A percentile compares a stretch with the other conserved stretches of the same genome.
Evolutionary conservation across 345 rosid species (phyloP).

Genomic region (Eucalyptus pauciflora): DNA sequence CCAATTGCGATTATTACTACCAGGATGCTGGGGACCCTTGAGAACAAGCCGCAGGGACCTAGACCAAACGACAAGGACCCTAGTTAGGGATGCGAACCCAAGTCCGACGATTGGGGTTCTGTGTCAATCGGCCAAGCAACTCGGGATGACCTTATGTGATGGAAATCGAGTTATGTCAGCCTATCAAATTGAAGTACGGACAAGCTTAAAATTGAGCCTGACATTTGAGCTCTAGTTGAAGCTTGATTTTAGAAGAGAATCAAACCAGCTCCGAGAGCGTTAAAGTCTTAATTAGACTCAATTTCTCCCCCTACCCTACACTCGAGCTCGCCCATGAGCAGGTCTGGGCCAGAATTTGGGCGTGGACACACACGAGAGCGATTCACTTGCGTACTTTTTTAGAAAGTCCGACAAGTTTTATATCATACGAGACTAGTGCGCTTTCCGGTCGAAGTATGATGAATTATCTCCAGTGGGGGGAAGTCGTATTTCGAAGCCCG

Average conservation of each 20-base stretch:
- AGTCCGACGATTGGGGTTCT: background rate
- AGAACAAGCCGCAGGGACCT: background rate
- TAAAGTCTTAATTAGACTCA: background rate
- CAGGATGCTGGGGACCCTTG: background rate
- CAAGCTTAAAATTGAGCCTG: background rate
- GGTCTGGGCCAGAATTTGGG: background rate
- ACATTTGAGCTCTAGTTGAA: background rate
- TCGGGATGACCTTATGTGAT: background rate
- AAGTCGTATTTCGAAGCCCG: background rate
- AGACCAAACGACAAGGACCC: background rate
- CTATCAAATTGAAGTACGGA: background rate
- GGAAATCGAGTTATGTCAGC: background rate
- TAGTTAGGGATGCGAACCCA: background rate
- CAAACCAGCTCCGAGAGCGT: background rate
- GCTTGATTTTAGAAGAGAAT: background rate
- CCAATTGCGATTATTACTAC: background rate
- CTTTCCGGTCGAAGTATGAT: background rate
- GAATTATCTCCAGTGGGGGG: background rate
- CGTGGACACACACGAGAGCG: background rate
- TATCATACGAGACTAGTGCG: background rate
- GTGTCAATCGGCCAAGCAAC: background rate
- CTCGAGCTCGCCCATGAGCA: background rate
- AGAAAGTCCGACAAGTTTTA: background rate
- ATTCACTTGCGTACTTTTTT: background rate
- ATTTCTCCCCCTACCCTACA: background rate